phyloP scores from a whole-genome alignment of 768 basidiomycete genomes.

The Leccinum subgranulosum region DNA sequence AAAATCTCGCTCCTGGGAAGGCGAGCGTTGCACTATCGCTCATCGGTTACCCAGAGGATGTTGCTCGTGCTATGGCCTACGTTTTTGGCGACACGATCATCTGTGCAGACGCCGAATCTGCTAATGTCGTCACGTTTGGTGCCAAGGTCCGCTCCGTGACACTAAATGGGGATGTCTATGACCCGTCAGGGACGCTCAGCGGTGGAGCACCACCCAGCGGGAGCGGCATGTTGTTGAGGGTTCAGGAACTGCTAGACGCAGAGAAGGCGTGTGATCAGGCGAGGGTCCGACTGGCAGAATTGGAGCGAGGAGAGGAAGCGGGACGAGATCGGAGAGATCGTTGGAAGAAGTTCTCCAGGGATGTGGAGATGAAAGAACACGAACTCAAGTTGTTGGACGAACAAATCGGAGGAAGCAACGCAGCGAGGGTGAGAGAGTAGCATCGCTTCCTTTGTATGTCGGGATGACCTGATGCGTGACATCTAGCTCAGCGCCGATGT shows the following conservation, averaged over 20 bases:
- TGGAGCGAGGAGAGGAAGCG: constrained; percentile 55
- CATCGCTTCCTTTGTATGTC: not conserved
- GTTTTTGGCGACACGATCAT: constrained; percentile 93
- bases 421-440: constrained; percentile 62
- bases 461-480: not conserved
- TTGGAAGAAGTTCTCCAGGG: constrained; percentile 59
- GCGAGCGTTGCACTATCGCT: constrained; percentile 87
- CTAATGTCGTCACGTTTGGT: constrained; percentile 84
- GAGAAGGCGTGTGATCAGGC: constrained; percentile 58
- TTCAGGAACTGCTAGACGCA: constrained; percentile 74
- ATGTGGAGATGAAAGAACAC: constrained; percentile 88
- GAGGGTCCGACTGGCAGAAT: constrained; percentile 40
- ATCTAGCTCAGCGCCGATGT: constrained; percentile 79
- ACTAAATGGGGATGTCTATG: constrained; percentile 92
- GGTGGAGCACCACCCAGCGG: constrained; percentile 85
- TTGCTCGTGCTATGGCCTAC: constrained; percentile 85
- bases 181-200: constrained; percentile 89
- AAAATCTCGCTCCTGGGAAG: constrained; percentile 71
- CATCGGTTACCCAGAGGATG: constrained; percentile 76
- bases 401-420: constrained; percentile 87
- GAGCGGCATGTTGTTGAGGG: constrained; percentile 71
- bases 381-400: constrained; percentile 78
- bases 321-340: constrained; percentile 51
- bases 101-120: constrained; percentile 84
- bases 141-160: constrained; percentile 78